Base-by-base conservation (phyloP, 805 yeast genomes). In the Teunomyces tritomae region DNA sequence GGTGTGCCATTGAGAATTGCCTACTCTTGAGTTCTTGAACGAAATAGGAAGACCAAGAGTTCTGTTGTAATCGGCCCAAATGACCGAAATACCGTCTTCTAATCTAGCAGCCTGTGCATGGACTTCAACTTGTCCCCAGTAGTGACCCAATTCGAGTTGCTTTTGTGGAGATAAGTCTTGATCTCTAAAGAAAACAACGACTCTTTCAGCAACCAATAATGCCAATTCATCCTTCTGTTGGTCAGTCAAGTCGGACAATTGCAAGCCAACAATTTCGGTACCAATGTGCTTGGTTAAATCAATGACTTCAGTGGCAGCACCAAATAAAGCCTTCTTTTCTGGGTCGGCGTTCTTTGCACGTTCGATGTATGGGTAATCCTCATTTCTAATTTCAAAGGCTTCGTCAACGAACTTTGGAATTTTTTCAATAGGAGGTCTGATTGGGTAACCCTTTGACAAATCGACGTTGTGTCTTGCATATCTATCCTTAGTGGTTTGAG, bases 1-100 rank as follows among this genome's bases (percentile, higher is more conserved):
- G 11, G 70, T 64, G 54, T 68, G 72, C 73, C 73, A 68, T 30
- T 51, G 55, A 8, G 66, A 55, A 44, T 63, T 54, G 1, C 66
- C 66, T 14, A 51, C 49, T 39, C 50, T 58, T 41, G 63, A 52
- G 37, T 58, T 54, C 51, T 59, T 68, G 59, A 63, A 70, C 8
- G 62, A 57, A 41, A 65, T 53, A 10, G 59, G 57, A 39, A 65
- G 55, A 0, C 68, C 69, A 32, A 45, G 52, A 26, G 64, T 62
- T 35, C 57, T 57, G 48, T 56, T 58, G 49, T 57, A 62, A 46
- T 65, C 69, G 30, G 57, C 62, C 67, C 71, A 68, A 47, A 68
- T 65, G 1, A 60, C 62, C 26, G 62, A 53, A 39, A 67, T 61
- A 14, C 74, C 69, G 30, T 53, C 53, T n/a, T 35, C 50, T 28